These are phyloP conservation scores for Tilletia indica DNA, from an alignment of 1,284 basidiomycete genomes.

Conservation along the genomic window DNA sequence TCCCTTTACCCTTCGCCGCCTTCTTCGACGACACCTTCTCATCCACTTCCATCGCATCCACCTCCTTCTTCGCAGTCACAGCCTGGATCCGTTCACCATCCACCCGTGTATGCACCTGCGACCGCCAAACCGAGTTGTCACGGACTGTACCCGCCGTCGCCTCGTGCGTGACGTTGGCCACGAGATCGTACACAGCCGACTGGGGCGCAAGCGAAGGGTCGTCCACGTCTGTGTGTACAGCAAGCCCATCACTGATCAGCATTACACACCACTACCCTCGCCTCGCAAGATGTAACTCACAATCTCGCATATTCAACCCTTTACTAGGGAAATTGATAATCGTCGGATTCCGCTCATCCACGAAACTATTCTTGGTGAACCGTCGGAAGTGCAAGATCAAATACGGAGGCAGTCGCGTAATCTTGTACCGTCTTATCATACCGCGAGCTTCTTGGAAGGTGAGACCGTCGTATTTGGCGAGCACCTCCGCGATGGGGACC, in stretches of 20 bases:
- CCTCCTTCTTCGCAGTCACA: conserved; percentile 15
- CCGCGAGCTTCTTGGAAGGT: conserved; percentile 41
- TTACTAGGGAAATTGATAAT: conserved; percentile 94
- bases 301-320: conserved; percentile 80
- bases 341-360: conserved; percentile 98
- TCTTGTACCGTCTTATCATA: conserved; percentile 71
- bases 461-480: conserved; percentile 90
- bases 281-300: not conserved
- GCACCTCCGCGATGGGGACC: conserved; percentile 81
- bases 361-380: conserved; percentile 96
- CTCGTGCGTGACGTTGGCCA: conserved; percentile 92
- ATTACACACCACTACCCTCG: not conserved
- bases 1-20: not conserved
- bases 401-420: conserved; percentile 81
- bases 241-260: not conserved
- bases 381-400: conserved; percentile 93
- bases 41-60: conserved; percentile 7
- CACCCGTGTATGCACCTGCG: conserved; percentile 69
- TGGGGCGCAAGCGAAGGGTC: conserved; percentile 59
- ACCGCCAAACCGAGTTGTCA: conserved; percentile 86
- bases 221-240: conserved; percentile 58
- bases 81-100: conserved; percentile 55
- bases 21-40: not conserved
- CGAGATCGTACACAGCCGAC: conserved; percentile 81
- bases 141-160: conserved; percentile 88